Percentiles rank a stretch among this genome's conserved stretches.
Conservation (phyloP, 1,284 basidiomycete species). For the Acaromyces ingoldii region DNA sequence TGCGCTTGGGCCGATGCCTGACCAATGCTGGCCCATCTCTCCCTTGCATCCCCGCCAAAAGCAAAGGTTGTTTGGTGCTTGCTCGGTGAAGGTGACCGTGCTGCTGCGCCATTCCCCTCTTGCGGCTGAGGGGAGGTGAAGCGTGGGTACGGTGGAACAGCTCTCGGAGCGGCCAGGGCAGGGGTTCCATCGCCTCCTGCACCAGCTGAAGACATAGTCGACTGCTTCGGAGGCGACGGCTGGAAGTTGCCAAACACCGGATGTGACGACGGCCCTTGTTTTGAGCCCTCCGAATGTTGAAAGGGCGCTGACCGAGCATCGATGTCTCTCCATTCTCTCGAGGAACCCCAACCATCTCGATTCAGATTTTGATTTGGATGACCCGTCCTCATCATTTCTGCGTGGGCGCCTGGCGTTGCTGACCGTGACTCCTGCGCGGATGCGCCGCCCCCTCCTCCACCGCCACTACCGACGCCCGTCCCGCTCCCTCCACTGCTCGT, state of each 20-base stretch:
- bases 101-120: constrained; percentile 18
- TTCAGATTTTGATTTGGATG: background rate
- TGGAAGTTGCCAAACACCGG: background rate
- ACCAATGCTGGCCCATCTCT: constrained; percentile 37
- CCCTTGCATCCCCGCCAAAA: constrained; percentile 27
- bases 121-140: constrained; percentile 31
- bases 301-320: background rate
- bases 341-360: background rate
- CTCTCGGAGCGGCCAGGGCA: constrained; percentile 21
- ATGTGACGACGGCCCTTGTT: background rate
- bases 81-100: constrained; percentile 36
- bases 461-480: background rate
- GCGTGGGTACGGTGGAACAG: constrained; percentile 32
- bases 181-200: background rate
- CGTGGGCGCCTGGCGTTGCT: background rate
- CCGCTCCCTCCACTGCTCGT: background rate
- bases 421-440: background rate
- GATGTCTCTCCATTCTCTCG: background rate
- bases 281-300: background rate
- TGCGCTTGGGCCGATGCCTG: too few relatives aligned
- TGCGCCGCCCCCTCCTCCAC: background rate
- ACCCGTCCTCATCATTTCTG: background rate
- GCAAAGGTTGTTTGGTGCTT: constrained; percentile 25
- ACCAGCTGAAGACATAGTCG: background rate
- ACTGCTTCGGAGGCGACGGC: background rate